A percentile compares a stretch with the other conserved stretches of the same genome.
phyloP scores from a whole-genome alignment of 2,329 filamentous ascomycete species.

The Dactylellina leptospora region DNA sequence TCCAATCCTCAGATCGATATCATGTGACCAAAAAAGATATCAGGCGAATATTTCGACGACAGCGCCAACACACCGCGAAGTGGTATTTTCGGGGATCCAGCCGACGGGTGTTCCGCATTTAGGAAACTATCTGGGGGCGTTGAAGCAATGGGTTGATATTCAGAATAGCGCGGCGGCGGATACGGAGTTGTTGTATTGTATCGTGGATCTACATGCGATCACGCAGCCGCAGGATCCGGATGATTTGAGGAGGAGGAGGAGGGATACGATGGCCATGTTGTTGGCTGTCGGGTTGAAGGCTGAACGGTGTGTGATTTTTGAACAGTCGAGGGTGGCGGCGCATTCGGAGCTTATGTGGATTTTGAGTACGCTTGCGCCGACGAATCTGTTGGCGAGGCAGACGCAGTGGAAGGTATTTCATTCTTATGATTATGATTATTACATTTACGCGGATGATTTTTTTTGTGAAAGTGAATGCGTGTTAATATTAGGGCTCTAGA shows the following conservation, averaged over 20 bases:
- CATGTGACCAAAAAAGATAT: slow-evolving; percentile 47
- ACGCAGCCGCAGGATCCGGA: slow-evolving; percentile 75
- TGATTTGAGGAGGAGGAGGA: slow-evolving; percentile 71
- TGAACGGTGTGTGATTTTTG: slow-evolving; percentile 77
- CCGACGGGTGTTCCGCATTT: slow-evolving; percentile 93
- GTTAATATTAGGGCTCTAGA: slow-evolving; percentile 63
- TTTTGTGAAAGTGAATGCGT: not conserved
- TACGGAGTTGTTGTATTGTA: slow-evolving; percentile 76
- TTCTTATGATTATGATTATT: not conserved
- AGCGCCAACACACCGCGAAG: slow-evolving; percentile 55
- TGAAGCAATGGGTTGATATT: slow-evolving; percentile 83
- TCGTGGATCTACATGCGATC: slow-evolving; percentile 94
- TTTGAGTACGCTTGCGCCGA: slow-evolving; percentile 86
- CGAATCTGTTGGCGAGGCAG: slow-evolving; percentile 96
- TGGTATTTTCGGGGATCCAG: slow-evolving; percentile 95
- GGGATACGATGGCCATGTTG: slow-evolving; percentile 79
- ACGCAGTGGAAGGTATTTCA: slow-evolving; percentile 91
- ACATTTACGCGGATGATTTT: not conserved
- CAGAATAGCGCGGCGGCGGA: slow-evolving; percentile 70
- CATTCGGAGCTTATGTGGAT: slow-evolving; percentile 98
- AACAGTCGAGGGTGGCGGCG: slow-evolving; percentile 62
- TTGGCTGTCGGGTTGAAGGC: slow-evolving; percentile 86
- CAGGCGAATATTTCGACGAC: slow-evolving; percentile 55
- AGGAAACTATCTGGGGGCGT: slow-evolving; percentile 91
- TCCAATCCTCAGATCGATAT: slow-evolving; percentile 11